Base-by-base conservation (phyloP, 371 early-diverging fungal genomes). In the Mortierella sp. region DNA sequence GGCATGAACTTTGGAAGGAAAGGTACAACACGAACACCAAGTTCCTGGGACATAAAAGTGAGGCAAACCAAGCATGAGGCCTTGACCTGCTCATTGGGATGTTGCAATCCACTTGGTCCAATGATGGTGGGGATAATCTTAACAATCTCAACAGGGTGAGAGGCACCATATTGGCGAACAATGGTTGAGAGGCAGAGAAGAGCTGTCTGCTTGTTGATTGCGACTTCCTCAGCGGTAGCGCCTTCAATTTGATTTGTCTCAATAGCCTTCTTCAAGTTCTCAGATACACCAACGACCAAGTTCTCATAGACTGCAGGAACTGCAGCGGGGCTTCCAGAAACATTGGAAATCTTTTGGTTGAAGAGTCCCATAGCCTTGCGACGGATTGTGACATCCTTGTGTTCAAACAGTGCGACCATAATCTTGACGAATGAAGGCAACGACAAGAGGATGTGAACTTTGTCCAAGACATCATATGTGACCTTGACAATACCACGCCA, bases 1-100 rank as follows among this genome's bases (percentile, higher is more conserved):
- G 95, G 96, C 91, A 96, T 92, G 55, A 95, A 92, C 87, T 94
- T 92, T 72, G 96, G 95, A 71, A 97, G 84, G 77, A 88, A 89
- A 14, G 96, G 95, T 9, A 97, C 90, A n/a, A 93, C 87, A 57
- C 96, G 93, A 62, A 95, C 88, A 49, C 95, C 96, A 28, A 95
- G 88, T 70, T 93, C 93, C 76, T 87, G 87, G 76, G 92, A 91
- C 63, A 94, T 87, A 52, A 93, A 88, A 2, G 95, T 89, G 30
- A 96, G 75, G 71, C 92, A 92, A 9, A 91, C 92, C 68, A 95
- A 77, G 75, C 94, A 90, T 0, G 95, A 91, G 6, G 93, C 91
- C 52, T 89, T 87, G 39, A 96, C 87, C 62, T 91, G 90, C 12
- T 87, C 75, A 74, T 91, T 92, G 16, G 77, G 47, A 32, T 86